A percentile compares a stretch with the other conserved stretches of the same genome.
phyloP scores from a whole-genome alignment of 352 stramenopile species.

The Phytophthora pisi region DNA sequence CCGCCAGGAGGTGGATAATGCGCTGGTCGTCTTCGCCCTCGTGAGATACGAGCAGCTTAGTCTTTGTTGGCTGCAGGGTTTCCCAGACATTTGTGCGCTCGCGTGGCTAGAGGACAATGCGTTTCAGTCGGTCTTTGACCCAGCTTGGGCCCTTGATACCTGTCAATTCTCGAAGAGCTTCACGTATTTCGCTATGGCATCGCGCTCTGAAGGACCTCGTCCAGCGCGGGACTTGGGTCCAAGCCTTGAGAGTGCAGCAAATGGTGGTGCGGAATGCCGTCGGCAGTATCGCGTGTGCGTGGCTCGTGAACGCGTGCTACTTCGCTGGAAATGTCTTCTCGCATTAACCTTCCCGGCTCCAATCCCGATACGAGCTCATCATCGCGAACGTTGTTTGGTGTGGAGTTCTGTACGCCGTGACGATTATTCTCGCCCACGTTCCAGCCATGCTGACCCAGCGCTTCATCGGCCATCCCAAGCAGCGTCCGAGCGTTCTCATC shows the following conservation, averaged over 20 bases:
- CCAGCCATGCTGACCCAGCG: constrained; percentile 30
- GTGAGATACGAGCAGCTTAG: not conserved
- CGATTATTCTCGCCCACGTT: constrained; percentile 32
- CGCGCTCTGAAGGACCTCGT: constrained; percentile 21
- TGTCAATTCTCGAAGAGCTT: constrained; percentile 2
- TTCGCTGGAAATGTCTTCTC: constrained; percentile 36
- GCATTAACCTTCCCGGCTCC: constrained; percentile 2
- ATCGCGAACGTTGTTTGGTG: constrained; percentile 39
- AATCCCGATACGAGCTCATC: constrained; percentile 31
- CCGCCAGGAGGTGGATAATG: too few species aligned
- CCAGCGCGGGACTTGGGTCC: constrained; percentile 22
- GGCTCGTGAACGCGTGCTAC: constrained; percentile 34
- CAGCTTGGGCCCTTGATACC: not conserved
- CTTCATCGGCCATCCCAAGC: constrained; percentile 21
- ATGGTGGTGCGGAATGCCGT: constrained; percentile 33
- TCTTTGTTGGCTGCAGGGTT: not conserved
- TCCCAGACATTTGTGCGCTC: not conserved
- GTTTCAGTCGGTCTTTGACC: constrained; percentile 6
- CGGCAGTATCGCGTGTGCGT: constrained; percentile 31
- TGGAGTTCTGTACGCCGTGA: constrained; percentile 28
- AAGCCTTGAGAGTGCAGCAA: constrained; percentile 25
- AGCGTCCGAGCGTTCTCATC: constrained; percentile 13
- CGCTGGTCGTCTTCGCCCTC: not conserved
- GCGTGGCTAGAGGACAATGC: constrained; percentile 7
- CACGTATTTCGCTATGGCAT: constrained; percentile 22